Percentiles rank a stretch among this genome's conserved stretches.
phyloP scores from a whole-genome alignment of 2,329 filamentous ascomycete species.

The Penicillium sp. region DNA sequence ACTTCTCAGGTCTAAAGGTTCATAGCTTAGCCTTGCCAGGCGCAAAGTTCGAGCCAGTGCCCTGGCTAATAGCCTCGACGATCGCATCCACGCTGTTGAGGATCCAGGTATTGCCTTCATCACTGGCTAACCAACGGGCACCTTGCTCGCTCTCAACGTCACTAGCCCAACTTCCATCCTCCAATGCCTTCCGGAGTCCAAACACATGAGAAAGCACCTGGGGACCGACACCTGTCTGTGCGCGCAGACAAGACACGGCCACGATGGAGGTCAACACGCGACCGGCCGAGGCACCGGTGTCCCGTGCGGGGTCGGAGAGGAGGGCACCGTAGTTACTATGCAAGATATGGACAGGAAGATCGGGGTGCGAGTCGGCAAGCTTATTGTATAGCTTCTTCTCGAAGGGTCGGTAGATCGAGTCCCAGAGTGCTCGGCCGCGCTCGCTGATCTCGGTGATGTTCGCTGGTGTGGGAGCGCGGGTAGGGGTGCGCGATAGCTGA shows the following conservation, averaged over 20 bases:
- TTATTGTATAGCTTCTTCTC: constrained; percentile 70
- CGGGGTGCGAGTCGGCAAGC: constrained; percentile 74
- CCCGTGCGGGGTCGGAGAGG: constrained; percentile 63
- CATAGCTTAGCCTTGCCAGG: constrained; percentile 45
- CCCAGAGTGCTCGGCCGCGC: constrained; percentile 70
- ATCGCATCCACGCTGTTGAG: constrained; percentile 63
- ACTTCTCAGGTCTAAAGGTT: not conserved
- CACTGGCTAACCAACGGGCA: constrained; percentile 62
- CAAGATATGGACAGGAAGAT: constrained; percentile 78
- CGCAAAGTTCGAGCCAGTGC: constrained; percentile 57
- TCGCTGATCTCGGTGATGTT: constrained; percentile 58
- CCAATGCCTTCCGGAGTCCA: constrained; percentile 73
- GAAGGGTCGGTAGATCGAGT: constrained; percentile 74
- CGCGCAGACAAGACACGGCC: constrained; percentile 71
- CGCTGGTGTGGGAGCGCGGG: constrained; percentile 53
- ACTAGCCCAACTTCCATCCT: constrained; percentile 55
- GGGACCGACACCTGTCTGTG: constrained; percentile 79
- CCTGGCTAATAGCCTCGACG: constrained; percentile 52
- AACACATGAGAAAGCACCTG: constrained; percentile 82
- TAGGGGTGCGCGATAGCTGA: constrained; percentile 57
- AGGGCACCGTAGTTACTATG: constrained; percentile 72
- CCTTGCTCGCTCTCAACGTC: constrained; percentile 51
- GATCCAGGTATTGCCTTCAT: constrained; percentile 67
- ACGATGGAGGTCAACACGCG: constrained; percentile 71
- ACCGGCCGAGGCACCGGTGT: constrained; percentile 57